These are phyloP conservation scores for Diospyros kaki DNA, from an alignment of 148 eudicot species.

Conservation along the genomic window DNA sequence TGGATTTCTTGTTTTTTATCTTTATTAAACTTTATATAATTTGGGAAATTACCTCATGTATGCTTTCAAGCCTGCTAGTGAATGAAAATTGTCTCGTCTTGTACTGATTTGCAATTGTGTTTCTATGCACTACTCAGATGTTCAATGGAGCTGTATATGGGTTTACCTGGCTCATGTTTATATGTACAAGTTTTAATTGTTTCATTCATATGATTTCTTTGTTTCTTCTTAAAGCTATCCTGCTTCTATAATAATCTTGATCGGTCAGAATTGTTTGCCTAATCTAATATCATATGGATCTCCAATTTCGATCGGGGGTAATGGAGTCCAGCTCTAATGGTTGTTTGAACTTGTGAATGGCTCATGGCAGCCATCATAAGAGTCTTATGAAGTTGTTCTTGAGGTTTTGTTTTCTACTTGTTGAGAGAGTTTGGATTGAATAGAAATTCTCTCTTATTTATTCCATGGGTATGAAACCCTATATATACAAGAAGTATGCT, in stretches of 20 bases:
- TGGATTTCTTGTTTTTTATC: background rate
- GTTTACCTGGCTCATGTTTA: background rate
- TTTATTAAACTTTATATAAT: too few species aligned
- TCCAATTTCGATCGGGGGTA: too few species aligned
- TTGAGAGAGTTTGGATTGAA: too few species aligned
- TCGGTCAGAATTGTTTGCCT: background rate
- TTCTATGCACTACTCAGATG: background rate
- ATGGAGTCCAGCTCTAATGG: background rate
- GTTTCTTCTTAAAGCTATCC: background rate
- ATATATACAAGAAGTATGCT: too few species aligned
- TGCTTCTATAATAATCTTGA: background rate
- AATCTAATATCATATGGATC: background rate
- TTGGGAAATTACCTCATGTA: background rate
- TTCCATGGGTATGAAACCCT: too few species aligned
- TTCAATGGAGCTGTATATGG: background rate
- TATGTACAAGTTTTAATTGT: background rate
- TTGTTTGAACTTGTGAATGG: background rate
- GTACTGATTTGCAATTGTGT: background rate
- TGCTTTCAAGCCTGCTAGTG: background rate
- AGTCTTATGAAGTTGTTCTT: background rate
- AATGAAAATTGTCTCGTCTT: background rate
- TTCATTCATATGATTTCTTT: background rate
- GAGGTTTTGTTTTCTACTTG: background rate
- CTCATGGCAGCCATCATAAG: conserved; percentile 3
- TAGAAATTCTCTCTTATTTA: too few species aligned